These are phyloP conservation scores for Tulasnella sp. DNA, from an alignment of 768 basidiomycete genomes.

Conservation along the genomic window DNA sequence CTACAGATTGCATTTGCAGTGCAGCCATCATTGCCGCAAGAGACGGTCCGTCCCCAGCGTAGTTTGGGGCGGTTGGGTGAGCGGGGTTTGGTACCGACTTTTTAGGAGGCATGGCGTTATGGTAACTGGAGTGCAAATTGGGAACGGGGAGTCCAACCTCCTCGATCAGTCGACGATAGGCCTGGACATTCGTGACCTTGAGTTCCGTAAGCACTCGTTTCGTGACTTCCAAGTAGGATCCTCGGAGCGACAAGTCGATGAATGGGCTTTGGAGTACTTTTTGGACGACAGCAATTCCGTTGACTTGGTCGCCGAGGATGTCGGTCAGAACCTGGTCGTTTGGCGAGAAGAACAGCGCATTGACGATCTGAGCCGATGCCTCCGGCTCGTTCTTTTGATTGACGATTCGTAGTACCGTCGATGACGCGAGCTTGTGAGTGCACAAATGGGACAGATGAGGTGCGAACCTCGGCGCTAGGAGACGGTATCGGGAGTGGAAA, in stretches of 20 bases:
- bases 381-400: constrained; percentile 92
- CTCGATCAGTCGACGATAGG: constrained; percentile 30
- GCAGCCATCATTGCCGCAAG: constrained; percentile 90
- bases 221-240: constrained; percentile 67
- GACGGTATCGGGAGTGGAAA: constrained; percentile 89
- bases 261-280: constrained; percentile 85
- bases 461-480: constrained; percentile 91
- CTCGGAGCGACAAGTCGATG: constrained; percentile 60
- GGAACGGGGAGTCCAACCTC: constrained; percentile 30
- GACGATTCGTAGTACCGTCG: constrained; percentile 89
- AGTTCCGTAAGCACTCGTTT: constrained; percentile 83
- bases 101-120: constrained; percentile 21
- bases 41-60: constrained; percentile 63
- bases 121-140: constrained; percentile 72
- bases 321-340: constrained; percentile 87
- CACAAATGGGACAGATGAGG: constrained; percentile 94
- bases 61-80: constrained; percentile 67
- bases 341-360: constrained; percentile 82
- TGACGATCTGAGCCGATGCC: constrained; percentile 75
- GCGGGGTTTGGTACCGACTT: constrained; percentile 36
- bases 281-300: constrained; percentile 84
- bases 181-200: constrained; percentile 54
- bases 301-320: constrained; percentile 91
- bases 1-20: constrained; percentile 59
- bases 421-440: constrained; percentile 93